These are phyloP conservation scores for Candida mattraensis DNA, from an alignment of 805 yeast genomes.

Conservation along the genomic window DNA sequence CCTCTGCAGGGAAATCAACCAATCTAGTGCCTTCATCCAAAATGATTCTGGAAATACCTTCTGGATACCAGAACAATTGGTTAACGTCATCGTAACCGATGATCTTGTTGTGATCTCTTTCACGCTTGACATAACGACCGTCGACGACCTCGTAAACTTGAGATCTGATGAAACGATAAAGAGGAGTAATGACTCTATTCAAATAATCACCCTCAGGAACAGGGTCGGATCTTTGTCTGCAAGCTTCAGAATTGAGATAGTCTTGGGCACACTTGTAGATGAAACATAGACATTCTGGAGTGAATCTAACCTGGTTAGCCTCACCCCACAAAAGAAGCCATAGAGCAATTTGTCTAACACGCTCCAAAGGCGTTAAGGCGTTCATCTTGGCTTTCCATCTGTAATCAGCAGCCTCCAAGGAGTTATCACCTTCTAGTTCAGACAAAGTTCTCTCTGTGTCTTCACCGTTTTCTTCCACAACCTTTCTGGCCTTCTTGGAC, in stretches of 20 bases:
- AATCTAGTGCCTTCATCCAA: slow-evolving; percentile 91
- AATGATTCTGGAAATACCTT: slow-evolving; percentile 91
- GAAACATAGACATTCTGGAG: slow-evolving; percentile 87
- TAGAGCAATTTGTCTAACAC: slow-evolving; percentile 75
- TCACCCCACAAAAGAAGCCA: slow-evolving; percentile 86
- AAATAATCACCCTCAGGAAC: slow-evolving; percentile 89
- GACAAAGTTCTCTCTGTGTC: slow-evolving; percentile 57
- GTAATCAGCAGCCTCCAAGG: slow-evolving; percentile 77
- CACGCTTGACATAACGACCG: slow-evolving; percentile 82
- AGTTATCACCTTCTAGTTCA: slow-evolving; percentile 80
- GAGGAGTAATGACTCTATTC: slow-evolving; percentile 89
- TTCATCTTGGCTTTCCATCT: slow-evolving; percentile 87
- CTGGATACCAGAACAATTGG: slow-evolving; percentile 99
- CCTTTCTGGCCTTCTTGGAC: slow-evolving; percentile 73
- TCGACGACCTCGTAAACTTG: slow-evolving; percentile 81
- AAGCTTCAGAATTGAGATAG: slow-evolving; percentile 82
- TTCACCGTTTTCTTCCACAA: slow-evolving; percentile 63
- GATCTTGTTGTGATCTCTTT: slow-evolving; percentile 75
- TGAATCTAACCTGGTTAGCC: slow-evolving; percentile 92
- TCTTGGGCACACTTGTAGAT: slow-evolving; percentile 94
- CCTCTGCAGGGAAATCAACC: slow-evolving; percentile 85
- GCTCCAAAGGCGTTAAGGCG: slow-evolving; percentile 66
- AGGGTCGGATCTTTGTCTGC: slow-evolving; percentile 83
- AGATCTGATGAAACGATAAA: slow-evolving; percentile 75
- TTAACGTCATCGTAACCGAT: slow-evolving; percentile 97